Base-by-base conservation (phyloP, 1,139 yeast species). In the Suhomyces kunorum region DNA sequence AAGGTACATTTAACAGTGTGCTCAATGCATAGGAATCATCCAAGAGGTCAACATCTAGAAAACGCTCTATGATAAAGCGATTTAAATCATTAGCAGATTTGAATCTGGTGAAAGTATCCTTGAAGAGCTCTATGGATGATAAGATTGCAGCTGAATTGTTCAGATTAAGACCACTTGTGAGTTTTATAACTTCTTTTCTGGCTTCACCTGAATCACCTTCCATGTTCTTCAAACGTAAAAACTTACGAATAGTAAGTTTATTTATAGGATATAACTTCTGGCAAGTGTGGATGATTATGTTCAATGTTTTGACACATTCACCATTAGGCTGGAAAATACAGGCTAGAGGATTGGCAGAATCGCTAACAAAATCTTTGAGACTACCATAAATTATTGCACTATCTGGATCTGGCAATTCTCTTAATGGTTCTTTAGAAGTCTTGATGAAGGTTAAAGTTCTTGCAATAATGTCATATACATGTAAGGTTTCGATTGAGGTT, bases 261-360 rank as follows among this genome's bases (percentile, higher is more conserved):
- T 67, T 75, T 16, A 66, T 61, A 0, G 77, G 69, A 42, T 64
- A 71, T 15, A 77, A 58, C 30, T 62, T 57, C 40, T 69, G 70
- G 43, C 78, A 76, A 1, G 69, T 64, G 8, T 59, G 62, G 8
- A 74, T 57, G 13, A 61, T 56, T 17, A 22, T 19, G 2, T 53
- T 48, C 18, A 70, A 51, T 1, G 46, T 40, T 1, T 50, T 46
- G 1, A 68, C 34, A 6, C 63, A 48, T 6, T 46, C 46, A 11
- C 48, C 46, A 9, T 55, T 51, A 5, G 68, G 67, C 4, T 46
- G 44, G 16, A 63, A 49, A 17, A 62, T 46, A 4, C 53, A 46
- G 2, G 24, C 20, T n/a, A 54, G 34, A 6, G 58, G 59, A 31
- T 56, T 56, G 4, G 34, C 14, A 5, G 23, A n/a, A 11, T 37